Conservation (phyloP, 345 rosid genomes). For the Adansonia digitata region DNA sequence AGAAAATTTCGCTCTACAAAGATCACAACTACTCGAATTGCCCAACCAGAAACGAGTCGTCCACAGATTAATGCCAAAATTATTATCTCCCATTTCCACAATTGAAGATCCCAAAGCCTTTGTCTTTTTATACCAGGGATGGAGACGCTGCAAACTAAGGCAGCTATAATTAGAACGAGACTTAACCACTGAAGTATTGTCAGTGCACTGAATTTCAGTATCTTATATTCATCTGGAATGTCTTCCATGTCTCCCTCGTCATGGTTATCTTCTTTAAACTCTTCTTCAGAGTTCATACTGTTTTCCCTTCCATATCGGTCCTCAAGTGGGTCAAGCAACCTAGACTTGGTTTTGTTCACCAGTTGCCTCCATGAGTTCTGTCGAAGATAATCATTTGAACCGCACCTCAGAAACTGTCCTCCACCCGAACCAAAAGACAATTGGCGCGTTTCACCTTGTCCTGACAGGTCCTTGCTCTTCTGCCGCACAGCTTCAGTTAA, state of each 20-base stretch:
- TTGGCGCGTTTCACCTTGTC: neutral
- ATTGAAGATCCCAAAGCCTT: conserved; percentile 39
- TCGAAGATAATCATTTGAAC: conserved; percentile 2
- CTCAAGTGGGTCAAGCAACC: conserved; percentile 41
- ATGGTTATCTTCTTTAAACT: neutral
- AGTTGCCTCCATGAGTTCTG: conserved; percentile 30
- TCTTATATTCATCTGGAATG: conserved; percentile 28
- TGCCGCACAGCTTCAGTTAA: conserved; percentile 23
- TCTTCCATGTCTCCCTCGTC: conserved; percentile 29
- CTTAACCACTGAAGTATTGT: conserved; percentile 28
- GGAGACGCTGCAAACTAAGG: conserved; percentile 28
- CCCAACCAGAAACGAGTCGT: conserved; percentile 37
- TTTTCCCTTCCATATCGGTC: conserved; percentile 11
- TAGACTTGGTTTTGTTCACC: conserved; percentile 35
- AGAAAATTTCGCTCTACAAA: conserved; percentile 35
- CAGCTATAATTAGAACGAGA: conserved; percentile 26
- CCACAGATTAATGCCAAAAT: conserved; percentile 39
- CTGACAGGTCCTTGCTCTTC: conserved; percentile 13
- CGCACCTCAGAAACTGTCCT: neutral
- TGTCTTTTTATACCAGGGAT: conserved; percentile 24
- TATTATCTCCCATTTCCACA: conserved; percentile 51
- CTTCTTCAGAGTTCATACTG: conserved; percentile 7
- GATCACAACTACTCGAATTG: conserved; percentile 32
- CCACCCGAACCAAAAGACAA: conserved; percentile 1
- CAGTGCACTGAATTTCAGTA: conserved; percentile 12